Conservation (phyloP, 2,329 filamentous ascomycete species). For the Aspergillus sp. region DNA sequence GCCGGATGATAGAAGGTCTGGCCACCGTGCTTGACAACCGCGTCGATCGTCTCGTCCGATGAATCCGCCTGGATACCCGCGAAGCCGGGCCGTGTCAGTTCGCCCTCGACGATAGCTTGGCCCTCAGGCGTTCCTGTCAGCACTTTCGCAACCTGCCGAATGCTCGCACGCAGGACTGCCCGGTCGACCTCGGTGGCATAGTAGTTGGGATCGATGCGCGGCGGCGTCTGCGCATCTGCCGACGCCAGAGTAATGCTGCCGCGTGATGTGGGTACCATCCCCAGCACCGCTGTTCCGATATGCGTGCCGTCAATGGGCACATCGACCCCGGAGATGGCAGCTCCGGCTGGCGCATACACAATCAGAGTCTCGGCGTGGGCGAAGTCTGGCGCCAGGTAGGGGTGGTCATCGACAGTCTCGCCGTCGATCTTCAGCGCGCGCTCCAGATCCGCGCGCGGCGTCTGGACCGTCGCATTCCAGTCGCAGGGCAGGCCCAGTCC, state of each 20-base stretch:
- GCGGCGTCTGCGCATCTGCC: slow-evolving; percentile 13
- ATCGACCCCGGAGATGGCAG: slow-evolving; percentile 4
- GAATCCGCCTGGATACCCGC: neutral
- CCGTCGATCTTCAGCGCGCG: slow-evolving; percentile 8
- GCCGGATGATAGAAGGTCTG: slow-evolving; percentile 21
- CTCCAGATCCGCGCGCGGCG: neutral
- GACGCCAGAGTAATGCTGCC: slow-evolving; percentile 20
- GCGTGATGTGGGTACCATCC: slow-evolving; percentile 21
- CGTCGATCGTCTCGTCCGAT: slow-evolving; percentile 10
- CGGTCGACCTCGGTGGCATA: slow-evolving; percentile 28
- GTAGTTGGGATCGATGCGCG: slow-evolving; percentile 32
- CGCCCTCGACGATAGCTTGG: slow-evolving; percentile 16
- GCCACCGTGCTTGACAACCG: neutral
- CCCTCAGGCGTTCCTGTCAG: slow-evolving; percentile 9
- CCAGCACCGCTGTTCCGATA: slow-evolving; percentile 21
- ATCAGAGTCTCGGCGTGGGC: slow-evolving; percentile 18
- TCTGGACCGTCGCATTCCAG: slow-evolving; percentile 31
- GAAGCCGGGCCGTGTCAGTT: slow-evolving; percentile 13
- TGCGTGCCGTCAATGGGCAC: slow-evolving; percentile 23
- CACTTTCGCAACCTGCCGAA: slow-evolving; percentile 14
- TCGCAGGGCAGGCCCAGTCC: slow-evolving; percentile 37
- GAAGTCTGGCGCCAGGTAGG: neutral
- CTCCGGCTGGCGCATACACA: slow-evolving; percentile 25
- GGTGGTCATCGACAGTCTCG: neutral
- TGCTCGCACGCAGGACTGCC: slow-evolving; percentile 13